phyloP scores from a whole-genome alignment of 2,329 filamentous ascomycete species.

The Colletotrichum eleusines region DNA sequence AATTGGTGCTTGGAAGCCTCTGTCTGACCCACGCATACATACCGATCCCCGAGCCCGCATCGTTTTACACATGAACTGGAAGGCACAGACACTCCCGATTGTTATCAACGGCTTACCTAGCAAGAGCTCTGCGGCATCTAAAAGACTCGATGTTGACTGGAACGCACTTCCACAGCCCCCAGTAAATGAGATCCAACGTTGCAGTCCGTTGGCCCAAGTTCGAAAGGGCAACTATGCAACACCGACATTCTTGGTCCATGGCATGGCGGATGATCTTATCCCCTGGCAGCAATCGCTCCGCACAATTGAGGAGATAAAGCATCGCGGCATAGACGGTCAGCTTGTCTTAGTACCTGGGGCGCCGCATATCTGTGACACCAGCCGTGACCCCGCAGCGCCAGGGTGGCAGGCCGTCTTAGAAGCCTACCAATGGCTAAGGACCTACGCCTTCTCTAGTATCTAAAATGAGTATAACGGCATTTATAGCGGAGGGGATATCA shows the following conservation, averaged over 20 bases:
- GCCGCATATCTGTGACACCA: constrained; percentile 21
- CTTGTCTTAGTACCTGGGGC: neutral
- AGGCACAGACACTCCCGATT: constrained; percentile 52
- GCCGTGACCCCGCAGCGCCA: constrained; percentile 1
- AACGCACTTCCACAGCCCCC: constrained; percentile 32
- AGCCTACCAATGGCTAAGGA: constrained; percentile 6
- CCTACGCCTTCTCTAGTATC: neutral
- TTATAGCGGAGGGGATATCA: no score
- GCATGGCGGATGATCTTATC: constrained; percentile 34
- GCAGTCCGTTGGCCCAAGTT: constrained; percentile 38
- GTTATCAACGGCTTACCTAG: constrained; percentile 49
- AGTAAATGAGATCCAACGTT: constrained; percentile 17
- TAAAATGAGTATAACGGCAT: no score
- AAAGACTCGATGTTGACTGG: constrained; percentile 17
- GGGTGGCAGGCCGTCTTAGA: constrained; percentile 14
- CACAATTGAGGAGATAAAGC: constrained; percentile 11
- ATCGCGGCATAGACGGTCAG: neutral
- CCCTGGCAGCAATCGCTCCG: constrained; percentile 31
- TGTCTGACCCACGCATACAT: constrained; percentile 27
- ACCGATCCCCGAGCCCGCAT: constrained; percentile 53
- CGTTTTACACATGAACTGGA: constrained; percentile 58
- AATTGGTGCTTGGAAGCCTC: constrained; percentile 26
- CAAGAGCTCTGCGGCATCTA: neutral
- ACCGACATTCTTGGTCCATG: constrained; percentile 40
- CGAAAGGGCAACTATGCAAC: constrained; percentile 14